phyloP scores from a whole-genome alignment of 176 grass and related monocot species.

The Aegilops speltoides region DNA sequence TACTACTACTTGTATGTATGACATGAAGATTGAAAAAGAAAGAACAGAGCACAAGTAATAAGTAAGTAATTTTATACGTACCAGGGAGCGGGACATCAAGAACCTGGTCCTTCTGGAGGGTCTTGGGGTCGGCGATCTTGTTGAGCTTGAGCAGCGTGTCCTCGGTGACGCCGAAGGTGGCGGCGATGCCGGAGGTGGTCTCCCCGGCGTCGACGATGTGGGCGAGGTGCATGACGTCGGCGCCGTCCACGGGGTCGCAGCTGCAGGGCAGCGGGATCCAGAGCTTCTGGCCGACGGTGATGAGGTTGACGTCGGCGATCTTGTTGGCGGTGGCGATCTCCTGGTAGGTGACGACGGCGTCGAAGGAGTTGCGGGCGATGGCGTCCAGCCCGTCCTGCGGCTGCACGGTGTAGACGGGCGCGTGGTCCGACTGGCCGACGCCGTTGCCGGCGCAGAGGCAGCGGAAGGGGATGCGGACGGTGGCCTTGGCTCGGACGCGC shows the following conservation, averaged over 20 bases:
- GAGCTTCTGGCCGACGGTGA: conserved; percentile 15
- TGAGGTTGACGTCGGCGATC: conserved; percentile 15
- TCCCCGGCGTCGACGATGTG: conserved; percentile 46
- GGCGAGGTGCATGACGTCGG: conserved; percentile 54
- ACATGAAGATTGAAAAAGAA: neutral
- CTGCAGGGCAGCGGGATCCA: conserved; percentile 80
- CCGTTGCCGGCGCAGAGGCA: conserved; percentile 50
- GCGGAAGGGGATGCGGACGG: conserved; percentile 44
- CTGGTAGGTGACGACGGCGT: conserved; percentile 47
- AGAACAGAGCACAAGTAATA: neutral
- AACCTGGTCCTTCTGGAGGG: conserved; percentile 24
- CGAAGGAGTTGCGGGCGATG: conserved; percentile 46
- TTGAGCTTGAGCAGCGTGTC: conserved; percentile 52
- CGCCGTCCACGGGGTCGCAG: conserved; percentile 59
- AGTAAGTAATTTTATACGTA: neutral
- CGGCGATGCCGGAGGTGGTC: conserved; percentile 36
- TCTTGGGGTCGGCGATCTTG: conserved; percentile 38
- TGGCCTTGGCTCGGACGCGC: neutral
- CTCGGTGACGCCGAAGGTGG: conserved; percentile 40
- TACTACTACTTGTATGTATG: too few species aligned
- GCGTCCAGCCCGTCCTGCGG: conserved; percentile 43
- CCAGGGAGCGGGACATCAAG: conserved; percentile 80
- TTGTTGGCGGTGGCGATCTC: conserved; percentile 69
- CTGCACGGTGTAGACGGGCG: conserved; percentile 56
- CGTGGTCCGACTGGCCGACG: conserved; percentile 33